These are phyloP conservation scores for Rhizopogon hawkerae DNA, from an alignment of 1,284 basidiomycete genomes.

Conservation along the genomic window DNA sequence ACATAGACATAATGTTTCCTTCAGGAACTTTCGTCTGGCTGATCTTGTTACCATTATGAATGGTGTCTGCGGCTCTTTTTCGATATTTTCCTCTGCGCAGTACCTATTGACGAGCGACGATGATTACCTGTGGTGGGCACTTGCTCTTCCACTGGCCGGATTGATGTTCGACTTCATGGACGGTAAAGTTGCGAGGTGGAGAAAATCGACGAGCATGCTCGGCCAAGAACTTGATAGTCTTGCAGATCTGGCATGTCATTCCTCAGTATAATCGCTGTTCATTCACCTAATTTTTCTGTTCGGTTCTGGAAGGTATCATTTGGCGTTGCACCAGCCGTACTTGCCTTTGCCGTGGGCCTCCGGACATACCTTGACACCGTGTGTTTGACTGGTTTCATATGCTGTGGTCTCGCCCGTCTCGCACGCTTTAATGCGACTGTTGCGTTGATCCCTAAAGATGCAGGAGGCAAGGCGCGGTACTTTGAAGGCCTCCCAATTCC, in stretches of 20 bases:
- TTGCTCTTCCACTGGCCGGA: constrained; percentile 87
- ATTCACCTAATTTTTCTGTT: constrained; percentile 7
- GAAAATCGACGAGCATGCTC: constrained; percentile 91
- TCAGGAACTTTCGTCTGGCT: constrained; percentile 94
- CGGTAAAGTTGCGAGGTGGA: constrained; percentile 96
- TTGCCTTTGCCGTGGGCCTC: constrained; percentile 89
- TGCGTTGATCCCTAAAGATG: constrained; percentile 87
- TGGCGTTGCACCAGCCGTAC: constrained; percentile 89
- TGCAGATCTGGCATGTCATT: constrained; percentile 75
- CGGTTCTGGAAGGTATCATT: constrained; percentile 76
- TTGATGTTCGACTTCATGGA: constrained; percentile 98
- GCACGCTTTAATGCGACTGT: constrained; percentile 99
- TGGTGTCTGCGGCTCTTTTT: constrained; percentile 95
- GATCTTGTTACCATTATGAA: constrained; percentile 99
- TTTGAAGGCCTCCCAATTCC: constrained; percentile 99
- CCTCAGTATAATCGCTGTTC: constrained; percentile 3
- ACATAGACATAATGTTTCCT: constrained; percentile 13
- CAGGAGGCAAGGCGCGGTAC: constrained; percentile 82
- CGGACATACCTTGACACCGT: constrained; percentile 86
- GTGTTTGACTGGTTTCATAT: constrained; percentile 84
- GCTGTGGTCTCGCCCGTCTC: constrained; percentile 90
- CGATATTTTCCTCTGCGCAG: constrained; percentile 86
- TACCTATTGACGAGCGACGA: constrained; percentile 81
- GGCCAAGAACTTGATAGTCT: constrained; percentile 97
- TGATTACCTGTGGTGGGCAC: constrained; percentile 77